Evolutionary conservation across 306 rosid species (phyloP).

Genomic region (Echinosophora koreensis): DNA sequence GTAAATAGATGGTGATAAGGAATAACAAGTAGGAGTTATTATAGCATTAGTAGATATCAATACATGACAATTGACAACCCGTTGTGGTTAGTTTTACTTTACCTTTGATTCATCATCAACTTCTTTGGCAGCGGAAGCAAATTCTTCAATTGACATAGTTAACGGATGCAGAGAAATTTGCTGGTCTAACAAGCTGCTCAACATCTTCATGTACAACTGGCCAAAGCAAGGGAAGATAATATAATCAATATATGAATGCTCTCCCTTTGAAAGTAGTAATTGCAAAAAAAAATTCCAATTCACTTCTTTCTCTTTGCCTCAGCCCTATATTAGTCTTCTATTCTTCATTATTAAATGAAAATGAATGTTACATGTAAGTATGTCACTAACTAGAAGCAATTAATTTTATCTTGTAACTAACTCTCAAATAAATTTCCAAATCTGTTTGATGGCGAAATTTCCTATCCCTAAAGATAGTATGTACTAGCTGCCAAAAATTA

Average conservation of each 20-base stretch:
- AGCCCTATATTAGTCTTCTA: not conserved
- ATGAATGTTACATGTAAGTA: not conserved
- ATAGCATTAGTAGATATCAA: constrained; percentile 22
- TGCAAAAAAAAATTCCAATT: not conserved
- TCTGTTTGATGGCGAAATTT: not conserved
- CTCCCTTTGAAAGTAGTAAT: not conserved
- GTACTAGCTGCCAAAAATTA: constrained; percentile 21
- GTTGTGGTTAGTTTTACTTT: constrained; percentile 6
- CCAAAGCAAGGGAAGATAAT: constrained; percentile 38
- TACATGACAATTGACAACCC: not conserved
- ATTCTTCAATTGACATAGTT: constrained; percentile 67
- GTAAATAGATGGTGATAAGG: constrained; percentile 3
- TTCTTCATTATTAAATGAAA: constrained; percentile 20
- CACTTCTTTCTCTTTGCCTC: constrained; percentile 1
- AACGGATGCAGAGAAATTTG: constrained; percentile 63
- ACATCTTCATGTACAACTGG: constrained; percentile 63
- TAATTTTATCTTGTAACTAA: constrained; percentile 1
- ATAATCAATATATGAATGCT: constrained; percentile 11
- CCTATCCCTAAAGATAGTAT: constrained; percentile 5
- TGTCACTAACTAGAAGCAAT: not conserved
- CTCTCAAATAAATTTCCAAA: not conserved
- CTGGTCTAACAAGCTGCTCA: constrained; percentile 63
- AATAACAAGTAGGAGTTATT: not conserved
- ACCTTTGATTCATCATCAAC: constrained; percentile 76
- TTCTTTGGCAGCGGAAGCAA: constrained; percentile 72